Evolutionary conservation across 208 protist genomes (phyloP), one percentile per base, ranked within the genome.

Genomic region (Plasmodiophora brassicae): DNA sequence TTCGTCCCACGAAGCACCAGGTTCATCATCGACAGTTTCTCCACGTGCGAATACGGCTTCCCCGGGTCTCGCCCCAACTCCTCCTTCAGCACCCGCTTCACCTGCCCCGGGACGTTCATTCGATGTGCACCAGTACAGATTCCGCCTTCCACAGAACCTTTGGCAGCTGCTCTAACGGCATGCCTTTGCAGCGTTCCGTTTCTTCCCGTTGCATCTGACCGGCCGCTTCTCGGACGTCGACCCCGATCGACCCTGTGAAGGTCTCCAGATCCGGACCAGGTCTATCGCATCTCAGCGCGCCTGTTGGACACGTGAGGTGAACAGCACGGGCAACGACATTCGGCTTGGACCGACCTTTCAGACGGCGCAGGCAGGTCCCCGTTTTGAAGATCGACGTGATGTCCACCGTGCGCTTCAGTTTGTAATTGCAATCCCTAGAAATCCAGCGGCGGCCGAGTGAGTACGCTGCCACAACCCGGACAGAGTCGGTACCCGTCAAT

Each of bases 341-440:
- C n/a, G n/a, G n/a, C 32, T 8, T 32, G 5, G 41, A 5, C 32
- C 14, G 20, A 78, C 65, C 65, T 78, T 78, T 78, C 5, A 78
- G 14, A 44, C 65, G 65, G 65, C 65, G 65, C 20, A 78, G n/a
- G 41, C 65, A 78, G 32, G 65, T 78, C 41, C 65, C 65, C 20
- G 65, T 78, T 32, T 78, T 78, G 65, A 78, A 78, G 65, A 78
- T 78, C 32, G 65, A 78, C 32, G 65, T 78, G 14, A 78, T 38
- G 32, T 78, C 65, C 10, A 78, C n/a, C 32, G 65, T 38, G 20
- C 14, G 5, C n/a, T 78, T 78, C 65, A 78, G n/a, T 32, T 5
- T 36, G 32, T 44, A 38, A 78, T 78, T 78, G 5, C 5, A 14
- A 78, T 78, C 65, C 5, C n/a, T n/a, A n/a, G n/a, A n/a, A n/a